Evolutionary conservation across 768 basidiomycete species (phyloP), one percentile per base, ranked within the genome.

Genomic region (Mycena filopes): DNA sequence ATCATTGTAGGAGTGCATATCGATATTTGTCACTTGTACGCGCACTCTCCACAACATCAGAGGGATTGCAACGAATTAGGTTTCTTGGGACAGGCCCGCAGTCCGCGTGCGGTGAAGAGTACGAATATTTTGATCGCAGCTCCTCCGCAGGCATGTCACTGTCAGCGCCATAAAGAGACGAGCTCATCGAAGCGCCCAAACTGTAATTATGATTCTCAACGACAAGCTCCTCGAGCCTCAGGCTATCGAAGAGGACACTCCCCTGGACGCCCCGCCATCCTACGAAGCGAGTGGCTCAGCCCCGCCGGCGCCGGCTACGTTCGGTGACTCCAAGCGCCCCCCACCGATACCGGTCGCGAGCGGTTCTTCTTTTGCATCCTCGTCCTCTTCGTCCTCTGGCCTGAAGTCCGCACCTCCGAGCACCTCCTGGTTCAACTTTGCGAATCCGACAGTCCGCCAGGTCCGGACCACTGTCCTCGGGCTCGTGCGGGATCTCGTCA

Each of bases 401-500:
- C 2, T 36, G 8, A 59, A 60, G 10, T 16, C 58, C 31, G 15
- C 56, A 3, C 56, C 59, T 6, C 29, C 25, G 8, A 21, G 49
- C 18, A n/a, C 59, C n/a, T 41, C 59, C 15, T 60, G 59, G 59
- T 60, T 53, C 31, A 21, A n/a, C 10, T 41, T 51, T 23, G 5
- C 60, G 29, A 62, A 63, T 11, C 56, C 55, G 1, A 57, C 68
- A 13, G 65, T 74, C 7, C 73, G 73, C 29, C 78, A 83, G 61
- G 78, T 83, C 33, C 77, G 75, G 7, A 65, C 72, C 40, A 84
- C 82, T 10, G 75, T 83, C 16, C 69, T 75, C 9, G 70, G 75
- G 7, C 77, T 84, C 16, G 60, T 84, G 16, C 79, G 80, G 1
- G 84, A 84, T 60, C 73, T 82, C 31, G 79, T 80, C 13, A 70